Percentiles rank a stretch among this genome's conserved stretches.
These are phyloP conservation scores for Astrephomene gubernaculifera DNA, from an alignment of 139 green algal species.

Conservation along the genomic window DNA sequence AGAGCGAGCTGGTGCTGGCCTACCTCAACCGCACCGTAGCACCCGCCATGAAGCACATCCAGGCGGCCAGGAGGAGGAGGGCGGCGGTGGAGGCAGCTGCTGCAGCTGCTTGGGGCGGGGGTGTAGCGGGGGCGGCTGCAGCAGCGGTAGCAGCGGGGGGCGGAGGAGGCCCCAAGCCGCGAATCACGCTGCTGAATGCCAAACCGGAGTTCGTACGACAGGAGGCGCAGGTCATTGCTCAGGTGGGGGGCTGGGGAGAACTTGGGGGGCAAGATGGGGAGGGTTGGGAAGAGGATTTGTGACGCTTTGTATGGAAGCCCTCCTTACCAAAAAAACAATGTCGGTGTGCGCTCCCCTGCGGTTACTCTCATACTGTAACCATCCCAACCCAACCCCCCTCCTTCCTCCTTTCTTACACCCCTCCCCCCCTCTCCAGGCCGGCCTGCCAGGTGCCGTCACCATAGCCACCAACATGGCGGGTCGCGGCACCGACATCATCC, in stretches of 20 bases:
- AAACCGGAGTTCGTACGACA: conserved; percentile 75
- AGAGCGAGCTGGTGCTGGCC: conserved; percentile 62
- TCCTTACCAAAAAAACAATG: no score
- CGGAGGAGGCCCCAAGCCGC: conserved; percentile 7
- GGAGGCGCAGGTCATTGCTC: conserved; percentile 86
- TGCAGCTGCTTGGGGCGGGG: conserved; percentile 11
- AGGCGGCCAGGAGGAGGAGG: neutral
- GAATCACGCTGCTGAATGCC: conserved; percentile 38
- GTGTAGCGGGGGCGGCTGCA: neutral
- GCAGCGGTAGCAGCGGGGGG: neutral
- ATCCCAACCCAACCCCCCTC: no score
- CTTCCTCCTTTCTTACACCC: no score
- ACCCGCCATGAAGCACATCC: neutral
- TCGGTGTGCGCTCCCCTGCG: no score
- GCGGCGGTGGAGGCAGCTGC: no score
- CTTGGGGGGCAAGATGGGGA: neutral
- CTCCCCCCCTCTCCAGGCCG: conserved; percentile 66
- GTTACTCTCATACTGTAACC: no score
- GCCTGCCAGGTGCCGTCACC: conserved; percentile 88
- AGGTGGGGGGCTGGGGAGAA: conserved; percentile 34
- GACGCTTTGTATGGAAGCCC: no score
- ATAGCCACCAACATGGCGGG: conserved; percentile 99
- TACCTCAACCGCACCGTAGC: conserved; percentile 9
- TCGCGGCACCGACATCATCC: conserved; percentile 97
- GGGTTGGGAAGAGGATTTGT: neutral